phyloP scores from a whole-genome alignment of 2,329 filamentous ascomycete species.

The Hortaea werneckii region DNA sequence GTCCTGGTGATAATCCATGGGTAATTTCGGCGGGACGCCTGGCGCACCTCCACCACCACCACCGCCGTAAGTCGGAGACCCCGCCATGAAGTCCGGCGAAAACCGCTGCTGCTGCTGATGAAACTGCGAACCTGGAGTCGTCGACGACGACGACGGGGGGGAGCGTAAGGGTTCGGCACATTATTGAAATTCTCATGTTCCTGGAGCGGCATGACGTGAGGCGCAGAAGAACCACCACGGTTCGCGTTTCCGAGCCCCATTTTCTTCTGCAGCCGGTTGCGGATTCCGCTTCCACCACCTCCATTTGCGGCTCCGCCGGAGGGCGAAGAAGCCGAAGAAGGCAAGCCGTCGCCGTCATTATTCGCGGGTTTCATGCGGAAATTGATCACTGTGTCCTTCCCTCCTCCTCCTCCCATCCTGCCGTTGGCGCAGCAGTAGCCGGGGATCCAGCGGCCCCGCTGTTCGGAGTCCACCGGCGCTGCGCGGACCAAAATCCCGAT shows the following conservation, averaged over 20 bases:
- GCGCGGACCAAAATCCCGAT: conserved; percentile 24
- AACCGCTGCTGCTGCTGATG: conserved; percentile 38
- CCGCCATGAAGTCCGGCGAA: conserved; percentile 19
- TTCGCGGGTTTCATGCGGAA: conserved; percentile 23
- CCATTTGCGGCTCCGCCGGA: too few species aligned
- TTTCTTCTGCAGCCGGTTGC: conserved; percentile 59
- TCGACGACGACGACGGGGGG: too few species aligned
- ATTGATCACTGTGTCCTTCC: conserved; percentile 24
- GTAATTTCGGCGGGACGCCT: conserved; percentile 61
- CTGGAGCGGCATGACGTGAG: conserved; percentile 11
- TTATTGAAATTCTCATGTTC: conserved; percentile 34
- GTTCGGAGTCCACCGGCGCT: conserved; percentile 6
- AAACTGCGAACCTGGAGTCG: too few species aligned
- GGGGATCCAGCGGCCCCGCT: neutral
- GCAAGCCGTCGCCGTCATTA: conserved; percentile 25
- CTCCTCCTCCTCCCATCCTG: too few species aligned
- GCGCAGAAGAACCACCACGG: neutral
- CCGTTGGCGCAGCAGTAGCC: neutral
- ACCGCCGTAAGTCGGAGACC: conserved; percentile 6
- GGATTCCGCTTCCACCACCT: conserved; percentile 10
- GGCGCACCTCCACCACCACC: conserved; percentile 31
- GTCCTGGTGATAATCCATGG: conserved; percentile 41
- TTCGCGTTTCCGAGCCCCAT: conserved; percentile 10
- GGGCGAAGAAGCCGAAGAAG: conserved; percentile 2
- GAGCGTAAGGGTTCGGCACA: conserved; percentile 40